Conservation (phyloP, 768 basidiomycete genomes). For the Russula olivacea region DNA sequence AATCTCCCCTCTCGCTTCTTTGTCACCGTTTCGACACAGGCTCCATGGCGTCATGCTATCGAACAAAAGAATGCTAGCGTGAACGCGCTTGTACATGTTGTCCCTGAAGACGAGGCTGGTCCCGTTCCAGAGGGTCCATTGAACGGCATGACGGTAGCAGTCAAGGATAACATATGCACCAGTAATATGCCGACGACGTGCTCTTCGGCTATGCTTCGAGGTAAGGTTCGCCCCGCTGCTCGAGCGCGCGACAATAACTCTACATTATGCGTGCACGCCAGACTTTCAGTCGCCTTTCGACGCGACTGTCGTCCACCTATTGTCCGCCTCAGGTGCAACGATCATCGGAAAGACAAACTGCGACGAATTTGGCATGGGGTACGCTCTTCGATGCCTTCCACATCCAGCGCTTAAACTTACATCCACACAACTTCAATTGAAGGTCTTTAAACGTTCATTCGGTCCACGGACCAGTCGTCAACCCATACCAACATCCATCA, state of each 20-base stretch:
- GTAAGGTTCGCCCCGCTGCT: slow-evolving; percentile 34
- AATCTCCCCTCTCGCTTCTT: slow-evolving; percentile 7
- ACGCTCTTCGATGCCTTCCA: slow-evolving; percentile 24
- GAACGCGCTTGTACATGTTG: slow-evolving; percentile 50
- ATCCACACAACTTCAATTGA: background rate
- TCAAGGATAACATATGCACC: slow-evolving; percentile 89
- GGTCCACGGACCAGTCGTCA: slow-evolving; percentile 69
- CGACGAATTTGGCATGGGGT: slow-evolving; percentile 99
- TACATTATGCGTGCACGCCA: slow-evolving; percentile 28
- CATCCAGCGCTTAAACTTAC: background rate
- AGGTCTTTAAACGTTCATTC: slow-evolving; percentile 78
- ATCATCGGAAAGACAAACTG: slow-evolving; percentile 89
- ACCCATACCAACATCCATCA: slow-evolving; percentile 48
- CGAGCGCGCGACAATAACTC: background rate
- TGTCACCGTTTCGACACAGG: background rate
- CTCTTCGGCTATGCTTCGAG: slow-evolving; percentile 66
- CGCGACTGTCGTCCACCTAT: slow-evolving; percentile 70
- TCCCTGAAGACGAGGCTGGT: slow-evolving; percentile 7
- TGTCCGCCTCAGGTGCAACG: slow-evolving; percentile 58
- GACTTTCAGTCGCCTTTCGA: slow-evolving; percentile 78
- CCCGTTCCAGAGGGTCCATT: slow-evolving; percentile 30
- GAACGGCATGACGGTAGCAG: slow-evolving; percentile 47
- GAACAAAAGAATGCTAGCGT: slow-evolving; percentile 35
- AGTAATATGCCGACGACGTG: slow-evolving; percentile 61
- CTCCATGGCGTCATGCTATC: slow-evolving; percentile 17